Evolutionary conservation across 228 moss, liverwort and hornwort species (phyloP), one percentile per base, ranked within the genome.

Genomic region (Sphagnum fallax): DNA sequence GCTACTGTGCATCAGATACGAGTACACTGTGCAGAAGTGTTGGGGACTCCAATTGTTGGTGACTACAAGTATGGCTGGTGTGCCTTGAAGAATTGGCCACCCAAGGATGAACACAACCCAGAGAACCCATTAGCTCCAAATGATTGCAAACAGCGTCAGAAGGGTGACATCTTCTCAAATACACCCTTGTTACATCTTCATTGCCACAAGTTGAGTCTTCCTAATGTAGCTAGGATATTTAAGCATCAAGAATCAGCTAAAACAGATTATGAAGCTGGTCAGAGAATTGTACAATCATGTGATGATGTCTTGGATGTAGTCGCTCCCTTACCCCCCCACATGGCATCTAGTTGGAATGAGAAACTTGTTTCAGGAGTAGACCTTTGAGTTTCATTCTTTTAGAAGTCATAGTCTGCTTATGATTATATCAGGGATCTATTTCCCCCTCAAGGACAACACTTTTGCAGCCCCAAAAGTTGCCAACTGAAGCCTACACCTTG

Each of bases 11-110:
- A 57, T n/a, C 87, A 97, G 98, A 81, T 94, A 68, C 90, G 98
- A 52, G 94, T 94, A 15, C 98, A 98, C 66, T 98, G 92, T 62
- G 98, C 98, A 52, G 92, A 98, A 84, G 98, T 88, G 18, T 50
- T 98, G 53, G 92, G 90, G 49, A 88, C 84, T 71, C 94, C 98
- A 16, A 81, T 98, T 50, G 83, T 94, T 62, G 98, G 98, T 52
- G 98, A 94, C 71, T 82, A 81, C 47, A 94, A 84, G 75, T 94
- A 93, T 55, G 93, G 98, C 48, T 92, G 90, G 93, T 81, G 81
- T 57, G 74, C 86, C 2, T 77, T 87, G 16, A 85, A 80, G 64
- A 78, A 66, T 16, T 93, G 92, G 94, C 83, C 88, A 67, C 77
- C 71, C 52, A 59, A 51, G 12, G 66, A 18, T 55, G 52, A 60